phyloP scores from a whole-genome alignment of 768 basidiomycete species.

The Agrocybe praecox region DNA sequence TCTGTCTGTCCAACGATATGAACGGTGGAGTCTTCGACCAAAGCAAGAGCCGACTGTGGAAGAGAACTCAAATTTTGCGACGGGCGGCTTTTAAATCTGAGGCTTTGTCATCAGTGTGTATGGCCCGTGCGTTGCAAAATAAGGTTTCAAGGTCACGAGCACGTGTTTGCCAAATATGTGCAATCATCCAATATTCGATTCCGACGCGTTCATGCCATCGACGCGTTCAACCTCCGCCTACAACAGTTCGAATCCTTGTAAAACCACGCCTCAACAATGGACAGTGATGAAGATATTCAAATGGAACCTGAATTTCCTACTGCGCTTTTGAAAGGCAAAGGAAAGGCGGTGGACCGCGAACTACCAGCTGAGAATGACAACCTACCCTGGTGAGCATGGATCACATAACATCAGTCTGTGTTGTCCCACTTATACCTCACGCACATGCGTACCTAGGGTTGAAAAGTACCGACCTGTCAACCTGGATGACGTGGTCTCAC shows the following conservation, averaged over 20 bases:
- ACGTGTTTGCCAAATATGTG: conserved; percentile 20
- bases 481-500: conserved; percentile 93
- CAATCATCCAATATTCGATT: conserved; percentile 13
- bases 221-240: neutral
- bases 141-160: conserved; percentile 30
- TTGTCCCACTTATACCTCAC: conserved; percentile 2
- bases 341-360: conserved; percentile 52
- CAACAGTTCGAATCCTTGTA: neutral
- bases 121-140: conserved; percentile 39
- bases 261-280: conserved; percentile 41
- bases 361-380: conserved; percentile 57
- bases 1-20: conserved; percentile 86
- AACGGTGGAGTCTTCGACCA: conserved; percentile 95
- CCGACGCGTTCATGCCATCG: conserved; percentile 6
- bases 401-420: neutral
- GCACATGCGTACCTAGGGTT: conserved; percentile 64
- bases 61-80: conserved; percentile 9
- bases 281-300: conserved; percentile 56
- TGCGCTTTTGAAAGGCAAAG: conserved; percentile 46
- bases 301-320: conserved; percentile 48
- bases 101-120: conserved; percentile 42
- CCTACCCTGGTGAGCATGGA: conserved; percentile 84
- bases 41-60: conserved; percentile 58
- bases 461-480: conserved; percentile 96
- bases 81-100: conserved; percentile 22